phyloP scores from a whole-genome alignment of 2,329 filamentous ascomycete genomes.

The Epichloe amarillans region DNA sequence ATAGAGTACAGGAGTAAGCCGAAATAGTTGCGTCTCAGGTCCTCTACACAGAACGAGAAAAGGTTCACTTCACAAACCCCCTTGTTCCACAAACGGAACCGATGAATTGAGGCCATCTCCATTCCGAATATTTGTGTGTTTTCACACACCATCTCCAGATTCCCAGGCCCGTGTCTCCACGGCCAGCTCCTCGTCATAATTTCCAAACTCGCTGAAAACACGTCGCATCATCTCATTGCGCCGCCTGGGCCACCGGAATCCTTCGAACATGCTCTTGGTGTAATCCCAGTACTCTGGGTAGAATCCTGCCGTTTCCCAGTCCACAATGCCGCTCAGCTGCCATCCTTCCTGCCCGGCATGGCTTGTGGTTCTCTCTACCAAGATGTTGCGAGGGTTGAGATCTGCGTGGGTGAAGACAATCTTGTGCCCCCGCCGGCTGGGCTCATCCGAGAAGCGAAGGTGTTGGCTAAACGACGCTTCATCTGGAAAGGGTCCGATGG shows the following conservation, averaged over 20 bases:
- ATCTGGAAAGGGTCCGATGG: neutral
- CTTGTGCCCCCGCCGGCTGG: neutral
- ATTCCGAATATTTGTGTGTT: neutral
- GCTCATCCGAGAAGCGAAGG: neutral
- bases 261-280: slow-evolving; percentile 4
- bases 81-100: no score
- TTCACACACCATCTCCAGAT: neutral
- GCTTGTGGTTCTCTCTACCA: neutral
- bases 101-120: no score
- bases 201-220: neutral
- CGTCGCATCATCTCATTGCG: neutral
- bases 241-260: neutral
- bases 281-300: slow-evolving; percentile 11
- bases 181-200: neutral
- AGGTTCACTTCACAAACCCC: no score
- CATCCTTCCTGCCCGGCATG: slow-evolving; percentile 3
- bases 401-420: neutral
- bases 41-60: no score
- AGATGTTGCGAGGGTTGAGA: neutral
- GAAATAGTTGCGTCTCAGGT: no score
- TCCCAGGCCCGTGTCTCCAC: neutral
- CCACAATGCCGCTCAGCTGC: slow-evolving; percentile 7
- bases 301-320: slow-evolving; percentile 10
- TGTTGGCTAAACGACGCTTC: neutral
- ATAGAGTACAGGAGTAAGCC: no score